phyloP scores from a whole-genome alignment of 352 stramenopile species.

The Pilasporangium apinafurcum region DNA sequence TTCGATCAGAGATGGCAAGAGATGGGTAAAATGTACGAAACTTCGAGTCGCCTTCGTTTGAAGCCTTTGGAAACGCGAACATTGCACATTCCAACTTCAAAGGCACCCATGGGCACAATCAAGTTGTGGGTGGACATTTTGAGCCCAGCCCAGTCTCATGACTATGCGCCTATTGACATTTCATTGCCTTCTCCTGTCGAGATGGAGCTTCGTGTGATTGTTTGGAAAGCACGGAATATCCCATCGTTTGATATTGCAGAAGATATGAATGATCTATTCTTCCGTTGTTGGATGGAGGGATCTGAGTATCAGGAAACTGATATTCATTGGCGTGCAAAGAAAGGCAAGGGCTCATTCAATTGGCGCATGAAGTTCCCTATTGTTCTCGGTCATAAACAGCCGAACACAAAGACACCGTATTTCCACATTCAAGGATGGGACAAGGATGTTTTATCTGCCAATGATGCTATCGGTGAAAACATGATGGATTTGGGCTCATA shows the following conservation, averaged over 20 bases:
- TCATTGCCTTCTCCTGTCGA: constrained; percentile 71
- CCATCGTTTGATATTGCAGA: constrained; percentile 78
- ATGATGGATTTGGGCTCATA: constrained; percentile 67
- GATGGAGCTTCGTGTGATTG: constrained; percentile 90
- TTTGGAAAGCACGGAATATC: constrained; percentile 91
- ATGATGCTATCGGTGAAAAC: constrained; percentile 88
- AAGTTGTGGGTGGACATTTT: constrained; percentile 92
- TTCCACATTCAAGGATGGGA: constrained; percentile 94
- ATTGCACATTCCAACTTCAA: constrained; percentile 81
- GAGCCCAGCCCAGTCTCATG: constrained; percentile 57
- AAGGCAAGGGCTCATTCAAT: constrained; percentile 92
- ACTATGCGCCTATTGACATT: constrained; percentile 83
- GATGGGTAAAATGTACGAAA: constrained; percentile 83
- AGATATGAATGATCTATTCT: constrained; percentile 92
- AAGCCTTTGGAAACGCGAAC: constrained; percentile 81
- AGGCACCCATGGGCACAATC: constrained; percentile 77
- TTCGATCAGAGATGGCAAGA: constrained; percentile 88
- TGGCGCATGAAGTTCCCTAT: constrained; percentile 94
- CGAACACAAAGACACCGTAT: constrained; percentile 89
- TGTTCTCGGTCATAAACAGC: constrained; percentile 76
- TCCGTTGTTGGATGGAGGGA: constrained; percentile 86
- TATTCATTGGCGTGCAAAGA: constrained; percentile 93
- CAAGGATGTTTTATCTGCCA: constrained; percentile 90
- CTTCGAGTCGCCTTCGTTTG: constrained; percentile 45
- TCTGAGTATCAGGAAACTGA: constrained; percentile 84